Evolutionary conservation across 371 early-diverging fungal species (phyloP).

Genomic region (Nematocida displodere): DNA sequence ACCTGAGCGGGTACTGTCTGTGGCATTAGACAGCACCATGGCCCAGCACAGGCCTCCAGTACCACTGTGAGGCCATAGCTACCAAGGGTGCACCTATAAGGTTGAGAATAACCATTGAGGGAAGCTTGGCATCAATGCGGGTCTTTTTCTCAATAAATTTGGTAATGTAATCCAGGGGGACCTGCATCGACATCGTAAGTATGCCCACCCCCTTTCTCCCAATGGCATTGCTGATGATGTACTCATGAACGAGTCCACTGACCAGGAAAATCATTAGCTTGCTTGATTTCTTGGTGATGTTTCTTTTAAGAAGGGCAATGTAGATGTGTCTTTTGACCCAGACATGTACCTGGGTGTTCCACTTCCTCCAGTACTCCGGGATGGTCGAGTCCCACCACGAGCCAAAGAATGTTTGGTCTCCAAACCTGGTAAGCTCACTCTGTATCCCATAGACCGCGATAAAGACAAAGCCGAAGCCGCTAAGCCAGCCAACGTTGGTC

Average conservation of each 20-base stretch:
- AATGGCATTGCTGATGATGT: conserved; percentile 73
- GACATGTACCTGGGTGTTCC: conserved; percentile 92
- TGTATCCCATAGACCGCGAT: conserved; percentile 22
- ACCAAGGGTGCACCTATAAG: conserved; percentile 32
- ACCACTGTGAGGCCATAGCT: too few relatives aligned
- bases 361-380: conserved; percentile 86
- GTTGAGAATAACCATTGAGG: conserved; percentile 26
- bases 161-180: conserved; percentile 74
- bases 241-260: conserved; percentile 77
- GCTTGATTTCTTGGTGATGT: conserved; percentile 71
- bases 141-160: conserved; percentile 17
- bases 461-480: conserved; percentile 26
- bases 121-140: background rate
- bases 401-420: conserved; percentile 89
- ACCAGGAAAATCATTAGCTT: conserved; percentile 76
- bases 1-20: too few relatives aligned
- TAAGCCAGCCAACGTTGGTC: conserved; percentile 37
- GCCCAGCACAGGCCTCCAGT: too few relatives aligned
- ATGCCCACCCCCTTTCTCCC: conserved; percentile 74
- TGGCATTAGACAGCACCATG: too few relatives aligned
- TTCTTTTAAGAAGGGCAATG: conserved; percentile 71
- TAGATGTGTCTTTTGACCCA: conserved; percentile 85
- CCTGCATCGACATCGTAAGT: conserved; percentile 77
- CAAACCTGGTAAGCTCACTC: conserved; percentile 78
- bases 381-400: conserved; percentile 95